phyloP scores from a whole-genome alignment of 169 alveolate species.

The Cryptosporidium tyzzeri region DNA sequence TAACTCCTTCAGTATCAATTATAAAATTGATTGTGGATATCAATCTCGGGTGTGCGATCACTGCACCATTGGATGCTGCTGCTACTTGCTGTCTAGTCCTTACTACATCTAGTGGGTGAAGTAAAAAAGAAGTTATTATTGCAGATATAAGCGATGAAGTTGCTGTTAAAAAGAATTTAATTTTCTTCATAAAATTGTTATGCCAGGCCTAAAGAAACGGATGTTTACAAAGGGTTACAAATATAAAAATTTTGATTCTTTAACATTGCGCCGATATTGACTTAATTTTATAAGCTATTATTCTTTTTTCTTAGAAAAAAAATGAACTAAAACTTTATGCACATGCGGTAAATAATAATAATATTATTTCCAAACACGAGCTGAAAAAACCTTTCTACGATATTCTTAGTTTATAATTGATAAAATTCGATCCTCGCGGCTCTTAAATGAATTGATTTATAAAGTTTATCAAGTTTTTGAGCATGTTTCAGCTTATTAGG shows the following conservation, averaged over 20 bases:
- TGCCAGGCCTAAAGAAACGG: not conserved
- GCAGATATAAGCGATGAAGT: conserved; percentile 41
- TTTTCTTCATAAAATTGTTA: not conserved
- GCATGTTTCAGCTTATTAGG: not conserved
- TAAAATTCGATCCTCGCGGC: too few species aligned
- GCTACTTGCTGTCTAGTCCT: conserved; percentile 68
- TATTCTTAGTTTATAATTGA: too few species aligned
- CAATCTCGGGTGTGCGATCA: conserved; percentile 39
- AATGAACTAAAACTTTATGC: not conserved
- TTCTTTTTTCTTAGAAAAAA: conserved; percentile 9
- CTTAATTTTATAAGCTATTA: not conserved
- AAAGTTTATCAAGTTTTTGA: not conserved
- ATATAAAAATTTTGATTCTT: too few species aligned
- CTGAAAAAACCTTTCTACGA: not conserved
- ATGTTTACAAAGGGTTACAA: not conserved
- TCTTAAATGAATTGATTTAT: too few species aligned
- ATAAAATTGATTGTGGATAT: conserved; percentile 11
- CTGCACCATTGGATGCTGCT: conserved; percentile 66
- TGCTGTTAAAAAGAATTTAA: conserved; percentile 31
- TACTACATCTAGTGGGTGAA: conserved; percentile 68
- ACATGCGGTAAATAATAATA: not conserved
- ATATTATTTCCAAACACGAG: not conserved
- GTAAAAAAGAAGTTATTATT: conserved; percentile 31
- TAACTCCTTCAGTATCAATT: conserved; percentile 32
- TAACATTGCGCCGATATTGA: not conserved